Conservation (phyloP, 768 basidiomycete genomes). For the Leucosporidium scottii region DNA sequence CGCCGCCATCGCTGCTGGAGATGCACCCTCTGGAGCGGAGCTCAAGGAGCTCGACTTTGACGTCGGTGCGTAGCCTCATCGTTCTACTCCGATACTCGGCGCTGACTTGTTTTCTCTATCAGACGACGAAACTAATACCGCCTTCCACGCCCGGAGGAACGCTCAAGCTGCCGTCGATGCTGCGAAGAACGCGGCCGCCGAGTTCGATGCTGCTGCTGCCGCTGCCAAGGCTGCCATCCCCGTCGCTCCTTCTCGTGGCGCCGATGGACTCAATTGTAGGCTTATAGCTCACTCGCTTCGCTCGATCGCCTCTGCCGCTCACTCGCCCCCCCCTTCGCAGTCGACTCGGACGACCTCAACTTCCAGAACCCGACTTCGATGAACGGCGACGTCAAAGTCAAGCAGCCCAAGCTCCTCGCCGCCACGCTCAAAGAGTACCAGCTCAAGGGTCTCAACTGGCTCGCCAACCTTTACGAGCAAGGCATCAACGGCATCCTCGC, state of each 20-base stretch:
- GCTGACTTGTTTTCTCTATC: constrained; percentile 15
- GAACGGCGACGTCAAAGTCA: constrained; percentile 72
- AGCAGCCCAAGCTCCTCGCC: constrained; percentile 92
- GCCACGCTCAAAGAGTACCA: constrained; percentile 97
- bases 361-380: constrained; percentile 97
- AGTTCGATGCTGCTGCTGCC: constrained; percentile 78
- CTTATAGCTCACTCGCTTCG: background rate
- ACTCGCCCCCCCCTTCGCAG: constrained; percentile 43
- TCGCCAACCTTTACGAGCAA: constrained; percentile 94
- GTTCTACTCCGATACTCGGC: background rate
- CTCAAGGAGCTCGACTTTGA: constrained; percentile 82
- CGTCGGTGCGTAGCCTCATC: constrained; percentile 55
- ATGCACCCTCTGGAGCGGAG: constrained; percentile 38
- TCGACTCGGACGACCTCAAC: constrained; percentile 94
- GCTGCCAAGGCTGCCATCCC: constrained; percentile 74
- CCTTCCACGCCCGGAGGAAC: constrained; percentile 74
- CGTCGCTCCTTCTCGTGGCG: constrained; percentile 42
- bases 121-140: constrained; percentile 85
- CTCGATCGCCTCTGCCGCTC: background rate
- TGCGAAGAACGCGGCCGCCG: constrained; percentile 68
- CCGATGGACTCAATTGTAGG: constrained; percentile 23
- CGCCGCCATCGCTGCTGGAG: constrained; percentile 46
- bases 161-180: constrained; percentile 80
- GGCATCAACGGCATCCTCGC: constrained; percentile 99
- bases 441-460: constrained; percentile 94